Evolutionary conservation across 768 basidiomycete genomes (phyloP).

Genomic region (Trichaptum fuscoviolaceum): DNA sequence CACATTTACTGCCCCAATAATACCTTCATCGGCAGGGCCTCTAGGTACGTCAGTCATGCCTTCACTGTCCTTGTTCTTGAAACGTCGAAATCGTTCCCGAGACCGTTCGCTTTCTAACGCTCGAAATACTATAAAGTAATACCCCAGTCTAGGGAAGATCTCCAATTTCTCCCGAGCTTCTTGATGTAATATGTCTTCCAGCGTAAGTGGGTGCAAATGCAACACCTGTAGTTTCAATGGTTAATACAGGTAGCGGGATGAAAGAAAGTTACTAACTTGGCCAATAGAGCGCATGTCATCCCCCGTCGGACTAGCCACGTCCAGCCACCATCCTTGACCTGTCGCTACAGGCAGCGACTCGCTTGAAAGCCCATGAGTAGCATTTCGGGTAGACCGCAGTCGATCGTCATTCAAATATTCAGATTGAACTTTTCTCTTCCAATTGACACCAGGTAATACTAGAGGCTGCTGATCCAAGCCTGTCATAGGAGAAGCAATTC

Average conservation of each 20-base stretch:
- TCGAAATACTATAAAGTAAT: conserved; percentile 86
- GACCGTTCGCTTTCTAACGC: conserved; percentile 61
- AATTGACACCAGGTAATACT: conserved; percentile 33
- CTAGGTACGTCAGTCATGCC: conserved; percentile 20
- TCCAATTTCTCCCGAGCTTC: conserved; percentile 93
- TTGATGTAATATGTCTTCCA: conserved; percentile 90
- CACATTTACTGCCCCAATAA: conserved; percentile 73
- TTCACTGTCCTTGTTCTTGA: conserved; percentile 13
- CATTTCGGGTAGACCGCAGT: neutral
- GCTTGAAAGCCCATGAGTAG: neutral
- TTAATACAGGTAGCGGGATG: conserved; percentile 1
- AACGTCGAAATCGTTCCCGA: conserved; percentile 33
- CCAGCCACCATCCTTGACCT: conserved; percentile 80
- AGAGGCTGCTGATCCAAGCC: conserved; percentile 15
- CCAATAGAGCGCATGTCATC: conserved; percentile 83
- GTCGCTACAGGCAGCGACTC: neutral
- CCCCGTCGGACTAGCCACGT: conserved; percentile 83
- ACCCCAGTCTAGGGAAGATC: conserved; percentile 79
- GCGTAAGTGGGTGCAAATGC: conserved; percentile 85
- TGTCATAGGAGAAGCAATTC: conserved; percentile 9
- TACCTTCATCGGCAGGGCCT: conserved; percentile 32
- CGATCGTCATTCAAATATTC: neutral
- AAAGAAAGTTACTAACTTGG: conserved; percentile 45
- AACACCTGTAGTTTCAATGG: conserved; percentile 46
- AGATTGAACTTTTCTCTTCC: conserved; percentile 7